Evolutionary conservation across 192 early-diverging fungal species (phyloP).

Genomic region (Lobosporangium transversale): DNA sequence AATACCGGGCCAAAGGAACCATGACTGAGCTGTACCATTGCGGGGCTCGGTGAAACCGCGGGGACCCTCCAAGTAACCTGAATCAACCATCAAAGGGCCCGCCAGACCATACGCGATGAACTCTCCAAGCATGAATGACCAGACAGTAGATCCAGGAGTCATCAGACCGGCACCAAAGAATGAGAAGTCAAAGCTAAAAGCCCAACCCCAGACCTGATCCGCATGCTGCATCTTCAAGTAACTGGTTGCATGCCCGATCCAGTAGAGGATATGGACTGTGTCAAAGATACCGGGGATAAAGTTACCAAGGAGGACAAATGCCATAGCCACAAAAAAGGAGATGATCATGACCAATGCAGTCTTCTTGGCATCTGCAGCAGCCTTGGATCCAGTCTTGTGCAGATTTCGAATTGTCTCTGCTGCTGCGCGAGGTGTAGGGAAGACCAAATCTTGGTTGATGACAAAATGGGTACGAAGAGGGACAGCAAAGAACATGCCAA

Average conservation of each 20-base stretch:
- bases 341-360: slow-evolving; percentile 62
- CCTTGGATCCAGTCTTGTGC: slow-evolving; percentile 57
- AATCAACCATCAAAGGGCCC: slow-evolving; percentile 64
- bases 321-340: slow-evolving; percentile 56
- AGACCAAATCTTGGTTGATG: slow-evolving; percentile 73
- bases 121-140: slow-evolving; percentile 64
- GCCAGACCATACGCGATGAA: slow-evolving; percentile 65
- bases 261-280: slow-evolving; percentile 61
- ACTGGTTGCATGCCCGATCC: slow-evolving; percentile 57
- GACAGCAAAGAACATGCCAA: slow-evolving; percentile 78
- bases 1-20: slow-evolving; percentile 79
- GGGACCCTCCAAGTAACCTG: slow-evolving; percentile 38
- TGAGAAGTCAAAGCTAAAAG: slow-evolving; percentile 59
- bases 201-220: slow-evolving; percentile 61
- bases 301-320: slow-evolving; percentile 60
- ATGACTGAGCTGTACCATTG: slow-evolving; percentile 64
- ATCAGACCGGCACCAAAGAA: slow-evolving; percentile 76
- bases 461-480: slow-evolving; percentile 73
- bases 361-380: slow-evolving; percentile 58
- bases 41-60: slow-evolving; percentile 45
- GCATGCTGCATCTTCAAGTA: slow-evolving; percentile 54
- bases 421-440: slow-evolving; percentile 76
- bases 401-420: slow-evolving; percentile 70
- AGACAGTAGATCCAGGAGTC: slow-evolving; percentile 64
- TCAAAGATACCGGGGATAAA: slow-evolving; percentile 54